Base-by-base conservation (phyloP, 257 asterid genomes). In the Solanum pennellii region DNA sequence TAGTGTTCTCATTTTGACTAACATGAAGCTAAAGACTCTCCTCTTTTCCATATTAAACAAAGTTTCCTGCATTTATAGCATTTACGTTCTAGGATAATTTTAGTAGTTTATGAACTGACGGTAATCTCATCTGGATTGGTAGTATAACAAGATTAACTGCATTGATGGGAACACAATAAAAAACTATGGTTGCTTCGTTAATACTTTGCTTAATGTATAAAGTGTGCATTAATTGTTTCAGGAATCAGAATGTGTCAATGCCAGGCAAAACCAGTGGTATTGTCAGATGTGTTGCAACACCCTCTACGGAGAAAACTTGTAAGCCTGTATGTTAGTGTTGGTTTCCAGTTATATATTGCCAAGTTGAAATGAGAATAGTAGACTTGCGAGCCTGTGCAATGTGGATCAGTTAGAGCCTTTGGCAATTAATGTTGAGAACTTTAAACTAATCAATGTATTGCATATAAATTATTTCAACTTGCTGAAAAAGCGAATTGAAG, bases 201-300 rank as follows among this genome's bases (percentile, higher is more conserved):
- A 82, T 47, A 6, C 69, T 82, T 49, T 82, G 71, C 45, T 49
- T 80, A 80, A 80, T 47, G 27, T 16, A 44, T 44, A 56, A 76
- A 44, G 39, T 44, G 83, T 77, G 83, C 16, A 27, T 79, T 79
- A 16, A 31, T 79, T 85, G 56, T 84, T 83, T 89, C 93, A 95
- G 99, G 95, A 87, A 84, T 45, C 90, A 92, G 41, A 90, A 65
- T 86, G 90, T 93, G 83, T 90, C 92, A 41, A 75, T 94, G 86
- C 91, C 92, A 33, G 90, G 91, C 83, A 93, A 89, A 90, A 56
- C 77, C 60, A 56, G 80, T 60, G 90, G 90, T 44, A 71, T 86
- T 79, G 92, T 92, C 83, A 94, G 91, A 89, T 97, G 99, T 83
- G 94, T 95, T 56, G 94, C 96, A 69, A 86, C 97, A 68, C 93